Evolutionary conservation across 2,329 filamentous ascomycete genomes (phyloP), one percentile per base, ranked within the genome.

Genomic region (Diplodia intermedia): DNA sequence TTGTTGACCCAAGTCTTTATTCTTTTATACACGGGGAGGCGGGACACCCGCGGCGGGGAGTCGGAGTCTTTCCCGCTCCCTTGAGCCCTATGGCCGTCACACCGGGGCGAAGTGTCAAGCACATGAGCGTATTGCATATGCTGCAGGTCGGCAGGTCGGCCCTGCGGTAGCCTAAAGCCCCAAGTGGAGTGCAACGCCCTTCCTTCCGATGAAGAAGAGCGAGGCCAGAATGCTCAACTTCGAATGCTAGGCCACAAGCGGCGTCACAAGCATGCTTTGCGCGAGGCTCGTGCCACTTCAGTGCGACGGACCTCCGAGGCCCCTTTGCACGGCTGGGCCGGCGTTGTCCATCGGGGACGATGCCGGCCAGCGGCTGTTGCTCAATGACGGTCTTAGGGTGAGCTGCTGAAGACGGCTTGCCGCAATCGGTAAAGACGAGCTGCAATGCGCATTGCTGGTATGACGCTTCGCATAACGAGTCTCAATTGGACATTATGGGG

Each of bases 151-250:
- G 29, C 43, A 26, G n/a, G 6, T 47, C 29, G 29, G 55, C 54
- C 31, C 4, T 60, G 36, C 65, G 54, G 54, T 67, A 60, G 31
- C 65, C 43, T 52, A 67, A 60, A 38, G 23, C 36, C 38, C 31
- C 29, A 67, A 40, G 43, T 60, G 65, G 65, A 57, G 54, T 49
- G 65, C 43, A 56, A 67, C 65, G 65, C 65, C 65, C 65, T 67
- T 56, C 23, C 65, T 60, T 67, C 54, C 65, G 29, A 63, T 11
- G 29, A 31, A 38, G 65, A 20, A 52, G 14, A 23, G 18, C 26
- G 38, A 52, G 65, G 65, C 65, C 47, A 67, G 65, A 67, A 40
- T 38, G 26, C 65, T 33, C 47, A n/a, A 55, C 43, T 29, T 50
- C 26, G 20, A 60, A 50, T 52, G 47, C 54, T 67, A 60, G 43